Conservation (phyloP, 805 yeast species). For the Suhomyces emberorum region DNA sequence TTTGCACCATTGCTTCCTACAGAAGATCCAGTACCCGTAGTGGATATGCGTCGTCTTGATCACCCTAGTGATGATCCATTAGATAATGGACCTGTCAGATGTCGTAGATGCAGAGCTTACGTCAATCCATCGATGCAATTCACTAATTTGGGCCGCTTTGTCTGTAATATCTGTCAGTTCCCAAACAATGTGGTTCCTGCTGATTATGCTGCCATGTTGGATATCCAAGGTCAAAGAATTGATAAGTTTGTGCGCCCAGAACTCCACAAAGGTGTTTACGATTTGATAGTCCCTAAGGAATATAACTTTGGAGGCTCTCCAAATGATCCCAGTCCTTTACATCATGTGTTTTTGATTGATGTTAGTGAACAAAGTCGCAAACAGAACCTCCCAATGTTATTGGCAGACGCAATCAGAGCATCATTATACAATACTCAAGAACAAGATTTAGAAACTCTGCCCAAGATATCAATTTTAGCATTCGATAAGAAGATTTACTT, state of each 20-base stretch:
- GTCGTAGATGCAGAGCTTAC: conserved; percentile 88
- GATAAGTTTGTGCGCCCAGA: conserved; percentile 72
- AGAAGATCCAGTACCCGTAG: conserved; percentile 62
- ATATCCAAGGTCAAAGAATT: conserved; percentile 55
- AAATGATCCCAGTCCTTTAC: conserved; percentile 40
- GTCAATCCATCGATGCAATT: conserved; percentile 80
- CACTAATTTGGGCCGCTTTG: conserved; percentile 57
- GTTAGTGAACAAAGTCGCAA: conserved; percentile 57
- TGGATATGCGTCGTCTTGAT: conserved; percentile 48
- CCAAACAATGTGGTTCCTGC: conserved; percentile 61
- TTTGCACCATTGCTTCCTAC: conserved; percentile 60
- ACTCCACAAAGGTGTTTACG: conserved; percentile 78
- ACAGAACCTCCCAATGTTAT: conserved; percentile 57
- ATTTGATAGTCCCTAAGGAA: conserved; percentile 69
- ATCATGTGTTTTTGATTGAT: conserved; percentile 73
- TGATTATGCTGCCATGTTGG: conserved; percentile 64
- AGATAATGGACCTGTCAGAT: conserved; percentile 73
- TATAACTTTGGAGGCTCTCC: conserved; percentile 55
- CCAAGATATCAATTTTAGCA: conserved; percentile 55
- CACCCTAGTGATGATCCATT: conserved; percentile 19
- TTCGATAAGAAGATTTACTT: conserved; percentile 72
- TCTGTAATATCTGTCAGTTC: conserved; percentile 85
- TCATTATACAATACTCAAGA: conserved; percentile 39
- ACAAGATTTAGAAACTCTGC: neutral
- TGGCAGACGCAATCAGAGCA: conserved; percentile 67